Percentiles rank a stretch among this genome's conserved stretches.
Evolutionary conservation across 306 rosid genomes (phyloP).

Genomic region (Sicyos edulis): DNA sequence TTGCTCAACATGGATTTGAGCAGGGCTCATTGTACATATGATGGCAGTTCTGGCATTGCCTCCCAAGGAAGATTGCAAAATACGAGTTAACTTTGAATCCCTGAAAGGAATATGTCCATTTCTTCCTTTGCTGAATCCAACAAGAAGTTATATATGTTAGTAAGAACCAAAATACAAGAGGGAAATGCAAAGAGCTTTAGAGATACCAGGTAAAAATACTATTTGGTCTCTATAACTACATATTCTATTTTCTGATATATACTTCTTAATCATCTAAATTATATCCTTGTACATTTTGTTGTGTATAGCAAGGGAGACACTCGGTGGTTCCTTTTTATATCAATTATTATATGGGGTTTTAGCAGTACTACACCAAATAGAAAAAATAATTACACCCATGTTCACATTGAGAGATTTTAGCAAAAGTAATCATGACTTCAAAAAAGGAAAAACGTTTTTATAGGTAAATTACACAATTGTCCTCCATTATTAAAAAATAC

Average conservation of each 20-base stretch:
- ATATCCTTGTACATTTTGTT: background rate
- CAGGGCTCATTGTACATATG: slow-evolving; percentile 98
- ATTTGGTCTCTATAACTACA: background rate
- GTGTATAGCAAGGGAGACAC: background rate
- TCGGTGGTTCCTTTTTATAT: background rate
- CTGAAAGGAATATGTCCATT: slow-evolving; percentile 93
- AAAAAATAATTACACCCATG: no score
- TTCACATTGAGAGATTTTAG: no score
- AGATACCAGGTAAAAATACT: background rate
- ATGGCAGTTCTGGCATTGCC: slow-evolving; percentile 97
- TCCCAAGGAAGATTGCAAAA: slow-evolving; percentile 91
- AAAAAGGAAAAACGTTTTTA: no score
- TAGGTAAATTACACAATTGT: no score
- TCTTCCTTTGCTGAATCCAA: slow-evolving; percentile 84
- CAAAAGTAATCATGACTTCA: no score
- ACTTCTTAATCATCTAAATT: background rate
- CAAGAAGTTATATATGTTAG: slow-evolving; percentile 18
- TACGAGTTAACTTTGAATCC: slow-evolving; percentile 98
- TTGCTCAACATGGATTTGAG: slow-evolving; percentile 82
- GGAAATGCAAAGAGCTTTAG: background rate
- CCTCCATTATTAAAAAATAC: no score
- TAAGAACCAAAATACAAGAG: background rate
- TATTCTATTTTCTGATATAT: background rate
- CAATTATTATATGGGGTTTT: no score
- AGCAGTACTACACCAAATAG: no score